Percentiles rank a stretch among this genome's conserved stretches.
Conservation (phyloP, 2,329 filamentous ascomycete genomes). For the Ophiostoma australiae region DNA sequence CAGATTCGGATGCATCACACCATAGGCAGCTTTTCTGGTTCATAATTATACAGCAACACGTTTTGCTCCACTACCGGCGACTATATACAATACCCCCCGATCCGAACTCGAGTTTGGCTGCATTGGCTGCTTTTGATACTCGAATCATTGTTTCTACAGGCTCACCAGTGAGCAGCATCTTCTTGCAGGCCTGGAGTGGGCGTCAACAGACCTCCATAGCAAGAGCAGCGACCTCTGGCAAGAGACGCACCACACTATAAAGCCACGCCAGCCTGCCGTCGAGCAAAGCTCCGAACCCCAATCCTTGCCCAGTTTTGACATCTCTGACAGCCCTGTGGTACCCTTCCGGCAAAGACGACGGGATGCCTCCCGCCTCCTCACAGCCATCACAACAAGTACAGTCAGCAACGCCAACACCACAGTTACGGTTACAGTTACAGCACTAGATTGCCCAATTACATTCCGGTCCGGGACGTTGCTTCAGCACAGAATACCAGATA, state of each 20-base stretch:
- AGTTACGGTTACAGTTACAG: background rate
- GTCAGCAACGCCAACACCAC: background rate
- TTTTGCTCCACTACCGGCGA: background rate
- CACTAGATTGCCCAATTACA: background rate
- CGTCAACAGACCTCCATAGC: background rate
- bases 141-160: background rate
- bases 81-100: background rate
- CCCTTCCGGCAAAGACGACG: constrained; percentile 11
- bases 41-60: background rate
- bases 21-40: background rate
- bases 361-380: constrained; percentile 8
- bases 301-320: background rate
- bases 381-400: background rate
- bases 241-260: background rate
- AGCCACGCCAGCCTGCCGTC: background rate
- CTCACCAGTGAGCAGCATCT: background rate
- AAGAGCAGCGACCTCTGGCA: background rate
- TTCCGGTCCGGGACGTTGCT: background rate
- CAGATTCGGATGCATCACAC: background rate
- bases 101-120: background rate
- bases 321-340: constrained; percentile 5
- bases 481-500: background rate
- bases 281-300: background rate
- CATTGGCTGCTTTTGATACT: background rate
- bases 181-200: background rate